Evolutionary conservation across 2,329 filamentous ascomycete genomes (phyloP), one percentile per base, ranked within the genome.

Genomic region (Neonectria magnoliae): DNA sequence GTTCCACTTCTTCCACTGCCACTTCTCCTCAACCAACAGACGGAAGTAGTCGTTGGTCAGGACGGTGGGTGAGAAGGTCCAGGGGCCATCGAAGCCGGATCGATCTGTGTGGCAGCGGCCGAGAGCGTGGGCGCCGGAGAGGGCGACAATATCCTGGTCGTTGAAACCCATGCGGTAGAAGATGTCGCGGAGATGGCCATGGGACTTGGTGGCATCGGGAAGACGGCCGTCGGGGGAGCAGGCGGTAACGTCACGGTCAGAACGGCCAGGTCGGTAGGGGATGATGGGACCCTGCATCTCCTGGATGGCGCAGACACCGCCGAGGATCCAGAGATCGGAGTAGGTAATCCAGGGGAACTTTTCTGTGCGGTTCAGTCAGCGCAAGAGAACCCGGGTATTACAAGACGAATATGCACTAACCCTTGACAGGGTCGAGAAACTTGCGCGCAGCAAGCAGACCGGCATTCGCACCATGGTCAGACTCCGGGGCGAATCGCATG

Each of bases 141-240:
- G 88, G 31, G 95, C 96, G 50, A 98, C 95, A 77, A 98, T 98
- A 82, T 98, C 94, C 76, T 92, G 92, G 83, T 99, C 95, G 81
- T 96, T 91, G 87, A 98, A 98, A 72, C 95, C 95, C 95, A 98
- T 98, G 78, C 95, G 93, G 81, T 90, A 88, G 82, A 98, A 99
- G 84, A 98, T 95, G 82, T 88, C 88, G 76, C 96, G 91, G 74
- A 98, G 87, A 83, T 98, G 95, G 77, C 90, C 88, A 67, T 90
- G 84, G 66, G 88, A 91, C 86, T 98, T 88, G 73, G 88, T 80
- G 56, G 87, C 95, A 78, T 99, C 94, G 68, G 94, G 87, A 31
- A 89, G 86, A 80, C 95, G 94, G 71, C 96, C 96, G 76, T 98
- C 94, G 55, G 96, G 96, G 29, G 96, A 97, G 88, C 94, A 98